Conservation (phyloP, 257 asterid species). For the Cynanchum wilfordii region DNA sequence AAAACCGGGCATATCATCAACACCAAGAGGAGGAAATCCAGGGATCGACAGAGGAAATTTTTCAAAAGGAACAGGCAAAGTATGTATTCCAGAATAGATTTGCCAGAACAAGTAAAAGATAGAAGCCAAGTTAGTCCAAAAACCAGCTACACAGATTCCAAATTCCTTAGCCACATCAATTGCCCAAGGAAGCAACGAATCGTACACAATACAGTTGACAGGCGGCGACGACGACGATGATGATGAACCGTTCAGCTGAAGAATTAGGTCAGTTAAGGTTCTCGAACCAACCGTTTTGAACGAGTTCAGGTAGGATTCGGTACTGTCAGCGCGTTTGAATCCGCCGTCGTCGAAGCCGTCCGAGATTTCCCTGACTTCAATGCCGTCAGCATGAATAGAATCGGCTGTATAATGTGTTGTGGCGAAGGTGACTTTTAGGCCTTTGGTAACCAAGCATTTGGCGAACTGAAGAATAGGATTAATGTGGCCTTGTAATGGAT, state of each 20-base stretch:
- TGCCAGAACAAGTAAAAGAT: constrained; percentile 48
- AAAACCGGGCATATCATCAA: constrained; percentile 49
- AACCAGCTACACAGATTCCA: constrained; percentile 42
- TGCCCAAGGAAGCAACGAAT: constrained; percentile 70
- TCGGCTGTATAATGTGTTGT: constrained; percentile 4
- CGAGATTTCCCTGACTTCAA: constrained; percentile 18
- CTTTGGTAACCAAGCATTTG: constrained; percentile 57
- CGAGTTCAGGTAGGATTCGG: not conserved
- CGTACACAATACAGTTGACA: constrained; percentile 24
- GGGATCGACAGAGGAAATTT: constrained; percentile 31
- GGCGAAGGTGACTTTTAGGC: constrained; percentile 40
- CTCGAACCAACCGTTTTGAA: constrained; percentile 6
- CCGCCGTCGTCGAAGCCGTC: constrained; percentile 22
- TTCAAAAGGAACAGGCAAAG: constrained; percentile 34
- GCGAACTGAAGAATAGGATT: constrained; percentile 76
- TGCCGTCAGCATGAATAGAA: not conserved
- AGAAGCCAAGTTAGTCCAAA: constrained; percentile 56
- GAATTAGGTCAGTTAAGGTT: constrained; percentile 11
- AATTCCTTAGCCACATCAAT: constrained; percentile 52
- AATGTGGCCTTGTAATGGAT: constrained; percentile 76
- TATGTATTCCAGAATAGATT: constrained; percentile 35
- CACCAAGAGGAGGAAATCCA: constrained; percentile 45
- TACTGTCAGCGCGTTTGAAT: constrained; percentile 1
- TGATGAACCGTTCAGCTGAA: not conserved
- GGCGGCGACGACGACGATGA: no score